Conservation (phyloP, 345 rosid species). For the Euclidium syriacum region DNA sequence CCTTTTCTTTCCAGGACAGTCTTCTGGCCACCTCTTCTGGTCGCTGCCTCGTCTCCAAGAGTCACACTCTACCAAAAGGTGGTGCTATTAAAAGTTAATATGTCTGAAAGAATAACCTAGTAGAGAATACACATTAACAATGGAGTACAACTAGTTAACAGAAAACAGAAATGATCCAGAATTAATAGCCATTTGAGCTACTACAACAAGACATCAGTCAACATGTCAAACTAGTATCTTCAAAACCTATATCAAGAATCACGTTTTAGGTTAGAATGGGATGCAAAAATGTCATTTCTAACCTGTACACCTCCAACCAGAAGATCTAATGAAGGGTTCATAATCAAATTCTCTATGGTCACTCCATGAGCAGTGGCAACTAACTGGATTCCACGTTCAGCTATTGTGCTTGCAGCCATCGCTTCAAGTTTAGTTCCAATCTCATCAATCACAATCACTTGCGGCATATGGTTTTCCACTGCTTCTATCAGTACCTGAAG, state of each 20-base stretch:
- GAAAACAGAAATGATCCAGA: not conserved
- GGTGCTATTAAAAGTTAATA: constrained; percentile 12
- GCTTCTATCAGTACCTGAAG: constrained; percentile 79
- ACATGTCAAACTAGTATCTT: not conserved
- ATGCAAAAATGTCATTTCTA: constrained; percentile 8
- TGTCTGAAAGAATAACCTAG: not conserved
- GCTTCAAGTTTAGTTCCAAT: constrained; percentile 96
- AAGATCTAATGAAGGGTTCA: constrained; percentile 89
- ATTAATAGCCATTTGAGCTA: not conserved
- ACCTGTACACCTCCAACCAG: constrained; percentile 96
- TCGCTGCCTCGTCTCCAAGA: constrained; percentile 86
- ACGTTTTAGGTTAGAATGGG: not conserved
- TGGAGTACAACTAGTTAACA: not conserved
- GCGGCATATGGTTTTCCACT: constrained; percentile 96
- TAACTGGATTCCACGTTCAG: constrained; percentile 92
- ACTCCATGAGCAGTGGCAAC: constrained; percentile 94
- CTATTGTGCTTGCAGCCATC: constrained; percentile 89
- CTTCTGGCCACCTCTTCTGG: constrained; percentile 80
- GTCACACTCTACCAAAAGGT: constrained; percentile 63
- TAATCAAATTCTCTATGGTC: constrained; percentile 74
- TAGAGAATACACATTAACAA: not conserved
- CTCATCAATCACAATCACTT: constrained; percentile 93
- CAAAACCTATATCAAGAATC: not conserved
- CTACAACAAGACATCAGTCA: not conserved
- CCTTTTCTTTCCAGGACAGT: constrained; percentile 86